Evolutionary conservation across 176 grass and related monocot genomes (phyloP), one percentile per base, ranked within the genome.

Genomic region (Pharus latifolius): DNA sequence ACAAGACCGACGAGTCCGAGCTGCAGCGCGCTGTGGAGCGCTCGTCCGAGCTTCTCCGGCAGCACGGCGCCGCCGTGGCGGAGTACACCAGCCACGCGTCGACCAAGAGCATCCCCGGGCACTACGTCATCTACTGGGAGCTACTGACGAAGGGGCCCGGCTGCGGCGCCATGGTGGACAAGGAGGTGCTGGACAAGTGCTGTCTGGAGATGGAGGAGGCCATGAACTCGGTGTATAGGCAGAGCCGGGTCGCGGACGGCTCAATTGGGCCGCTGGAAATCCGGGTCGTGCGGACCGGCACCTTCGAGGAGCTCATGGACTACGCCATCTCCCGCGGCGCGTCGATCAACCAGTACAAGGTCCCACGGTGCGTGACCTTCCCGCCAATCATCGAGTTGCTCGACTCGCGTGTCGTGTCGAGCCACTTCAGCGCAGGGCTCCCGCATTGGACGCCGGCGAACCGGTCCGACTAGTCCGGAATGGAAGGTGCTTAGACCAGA

Each of bases 121-220:
- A 93, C 84, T 98, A 98, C 83, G 87, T 98, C 49, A 73, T 98
- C 70, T 98, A 98, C 78, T 98, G 89, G 89, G 94, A 98, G 82
- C 89, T 98, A 2, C 81, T 88, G 17, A 42, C 69, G 60, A 78
- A 42, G 7, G 60, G 40, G 0, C 4, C 29, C 41, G 24, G 3
- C 49, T 7, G 22, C 42, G 69, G 14, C 49, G 34, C 37, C 34
- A 53, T 27, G 19, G 54, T 79, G 51, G 63, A 40, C 44, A 5
- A 2, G 56, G 77, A 54, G 14, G 78, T 91, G 5, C 80, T 98
- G 2, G 84, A 78, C 48, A 3, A 12, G 3, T 98, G 94, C 78
- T 93, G 94, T 78, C 78, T 88, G 1, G 84, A 83, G 60, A 98
- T 98, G 89, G 94, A 98, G 63, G 84, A 98, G 78, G 78, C 83